Base-by-base conservation (phyloP, 257 asterid genomes). In the Solanum sitiens region DNA sequence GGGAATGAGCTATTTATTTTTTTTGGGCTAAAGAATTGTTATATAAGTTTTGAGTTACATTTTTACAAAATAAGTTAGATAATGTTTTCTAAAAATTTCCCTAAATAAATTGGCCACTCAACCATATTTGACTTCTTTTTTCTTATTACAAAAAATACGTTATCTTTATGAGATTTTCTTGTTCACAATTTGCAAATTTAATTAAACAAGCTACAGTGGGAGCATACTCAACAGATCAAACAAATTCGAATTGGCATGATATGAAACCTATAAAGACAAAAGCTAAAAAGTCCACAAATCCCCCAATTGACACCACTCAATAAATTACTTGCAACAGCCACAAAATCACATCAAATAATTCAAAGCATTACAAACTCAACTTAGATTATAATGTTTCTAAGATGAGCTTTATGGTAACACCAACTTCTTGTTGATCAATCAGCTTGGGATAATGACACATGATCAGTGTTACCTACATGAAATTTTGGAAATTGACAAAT, bases 391-490 rank as follows among this genome's bases (percentile, higher is more conserved):
- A 85, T 45, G 27, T 59, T 37, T 27, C 61, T 47, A 80, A 71
- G 47, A 73, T 87, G 20, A 59, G 12, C 83, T 20, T 2, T 68
- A 50, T 80, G 63, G 82, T 70, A 80, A 65, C 89, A 83, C 94
- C 90, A 89, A 92, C 90, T 87, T 77, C 86, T 86, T 63, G 56
- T 86, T 74, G 87, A 83, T 89, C 87, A 91, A 91, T 91, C 96
- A 92, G 97, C 90, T 92, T 92, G 93, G 94, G 84, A 71, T 88
- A 90, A 92, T 89, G 92, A 93, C 89, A 93, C 89, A 91, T 95
- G 94, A 93, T 90, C 90, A 73, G 85, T 88, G 65, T 88, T 30
- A 89, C 87, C 83, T 83, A 37, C 56, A 23, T 67, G 67, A 59
- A 56, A 59, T 87, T 75, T 23, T 23, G 27, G 83, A 76, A 25